These are phyloP conservation scores for Capsicum pubescens DNA, from an alignment of 257 asterid species.

Conservation along the genomic window DNA sequence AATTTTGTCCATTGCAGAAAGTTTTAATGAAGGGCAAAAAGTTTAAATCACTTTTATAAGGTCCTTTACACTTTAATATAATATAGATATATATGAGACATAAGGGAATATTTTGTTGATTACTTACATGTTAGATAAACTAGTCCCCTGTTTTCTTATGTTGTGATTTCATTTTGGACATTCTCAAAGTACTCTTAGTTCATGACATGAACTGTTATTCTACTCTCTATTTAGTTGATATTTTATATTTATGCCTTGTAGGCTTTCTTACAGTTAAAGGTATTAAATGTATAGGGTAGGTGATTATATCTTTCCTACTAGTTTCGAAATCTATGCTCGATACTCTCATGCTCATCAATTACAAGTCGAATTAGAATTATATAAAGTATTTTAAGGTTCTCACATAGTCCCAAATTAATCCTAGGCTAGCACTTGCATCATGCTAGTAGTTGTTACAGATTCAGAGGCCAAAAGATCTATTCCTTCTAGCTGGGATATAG, in stretches of 20 bases:
- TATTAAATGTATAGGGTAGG: not conserved
- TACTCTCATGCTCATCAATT: not conserved
- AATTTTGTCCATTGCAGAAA: too few species aligned
- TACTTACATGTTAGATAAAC: not conserved
- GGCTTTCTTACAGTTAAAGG: not conserved
- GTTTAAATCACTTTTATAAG: too few species aligned
- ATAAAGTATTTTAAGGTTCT: not conserved
- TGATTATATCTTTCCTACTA: not conserved
- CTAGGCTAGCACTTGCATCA: not conserved
- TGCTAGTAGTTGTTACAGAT: not conserved
- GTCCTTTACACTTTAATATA: too few species aligned
- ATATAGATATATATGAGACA: not conserved
- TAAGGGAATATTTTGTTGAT: not conserved
- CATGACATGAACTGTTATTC: not conserved
- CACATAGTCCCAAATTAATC: not conserved
- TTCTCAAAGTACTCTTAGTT: not conserved
- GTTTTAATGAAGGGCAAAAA: too few species aligned
- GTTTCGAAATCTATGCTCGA: not conserved
- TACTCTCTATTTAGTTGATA: not conserved
- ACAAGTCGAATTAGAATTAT: not conserved
- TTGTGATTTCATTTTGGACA: not conserved
- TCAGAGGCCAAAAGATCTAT: not conserved
- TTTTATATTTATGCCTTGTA: not conserved
- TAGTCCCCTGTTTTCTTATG: not conserved
- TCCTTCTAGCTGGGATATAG: conserved; percentile 4